Evolutionary conservation across 2,329 filamentous ascomycete genomes (phyloP).

Genomic region (Scolecobasidium constrictum): DNA sequence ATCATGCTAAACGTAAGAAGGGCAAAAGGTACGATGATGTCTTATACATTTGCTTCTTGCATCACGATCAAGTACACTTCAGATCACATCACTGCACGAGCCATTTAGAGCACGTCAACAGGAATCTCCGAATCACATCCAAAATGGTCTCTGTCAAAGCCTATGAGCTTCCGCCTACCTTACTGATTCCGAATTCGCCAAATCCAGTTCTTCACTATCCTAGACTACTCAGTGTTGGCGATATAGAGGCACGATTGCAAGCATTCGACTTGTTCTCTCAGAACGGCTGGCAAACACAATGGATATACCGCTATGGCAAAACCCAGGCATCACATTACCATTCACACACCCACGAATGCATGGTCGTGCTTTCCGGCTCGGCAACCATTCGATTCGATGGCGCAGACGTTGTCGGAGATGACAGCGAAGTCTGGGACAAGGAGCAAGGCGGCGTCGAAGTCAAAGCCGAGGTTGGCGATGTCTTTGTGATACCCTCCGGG

Average conservation of each 20-base stretch:
- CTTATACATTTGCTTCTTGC: too few species aligned
- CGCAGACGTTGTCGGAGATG: slow-evolving; percentile 33
- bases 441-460: slow-evolving; percentile 41
- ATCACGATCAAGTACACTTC: too few species aligned
- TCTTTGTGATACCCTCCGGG: slow-evolving; percentile 48
- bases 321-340: slow-evolving; percentile 49
- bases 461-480: slow-evolving; percentile 40
- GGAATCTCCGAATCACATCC: too few species aligned
- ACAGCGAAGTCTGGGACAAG: slow-evolving; percentile 27
- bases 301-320: slow-evolving; percentile 46
- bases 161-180: slow-evolving; percentile 2
- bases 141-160: slow-evolving; percentile 1
- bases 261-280: slow-evolving; percentile 33
- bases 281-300: slow-evolving; percentile 44
- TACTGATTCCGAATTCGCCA: slow-evolving; percentile 24
- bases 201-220: slow-evolving; percentile 44
- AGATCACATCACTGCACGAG: too few species aligned
- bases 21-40: too few species aligned
- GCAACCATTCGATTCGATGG: slow-evolving; percentile 46
- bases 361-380: slow-evolving; percentile 43
- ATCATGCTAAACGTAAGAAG: too few species aligned
- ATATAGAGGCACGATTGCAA: slow-evolving; percentile 29
- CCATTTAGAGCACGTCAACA: too few species aligned
- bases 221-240: slow-evolving; percentile 24
- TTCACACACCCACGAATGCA: slow-evolving; percentile 44